Conservation (phyloP, 768 basidiomycete genomes). For the Podaxis carcinomalis region DNA sequence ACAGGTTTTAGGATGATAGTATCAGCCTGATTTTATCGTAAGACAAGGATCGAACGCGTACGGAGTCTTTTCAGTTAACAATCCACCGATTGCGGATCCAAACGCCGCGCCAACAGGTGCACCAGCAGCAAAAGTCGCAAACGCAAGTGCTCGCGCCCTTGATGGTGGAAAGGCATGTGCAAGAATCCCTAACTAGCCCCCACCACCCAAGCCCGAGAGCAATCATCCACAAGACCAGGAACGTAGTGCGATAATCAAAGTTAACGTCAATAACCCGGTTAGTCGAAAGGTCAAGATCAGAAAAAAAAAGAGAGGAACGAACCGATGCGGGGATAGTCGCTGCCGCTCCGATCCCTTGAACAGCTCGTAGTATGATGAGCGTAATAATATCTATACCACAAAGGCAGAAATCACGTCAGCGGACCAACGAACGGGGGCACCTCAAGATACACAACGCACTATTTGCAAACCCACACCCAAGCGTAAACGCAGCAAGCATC, state of each 20-base stretch:
- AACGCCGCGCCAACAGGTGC: constrained; percentile 77
- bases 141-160: constrained; percentile 65
- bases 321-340: constrained; percentile 76
- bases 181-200: constrained; percentile 71
- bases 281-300: not conserved
- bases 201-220: not conserved
- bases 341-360: constrained; percentile 77
- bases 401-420: constrained; percentile 22
- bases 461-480: constrained; percentile 62
- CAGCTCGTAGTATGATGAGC: constrained; percentile 69
- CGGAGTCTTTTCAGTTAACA: constrained; percentile 53
- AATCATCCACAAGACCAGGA: not conserved
- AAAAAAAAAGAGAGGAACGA: constrained; percentile 13
- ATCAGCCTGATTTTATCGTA: too few species aligned
- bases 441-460: constrained; percentile 24
- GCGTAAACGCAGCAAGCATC: constrained; percentile 48
- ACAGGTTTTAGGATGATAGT: constrained; percentile 81
- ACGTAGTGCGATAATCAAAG: not conserved
- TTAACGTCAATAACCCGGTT: not conserved
- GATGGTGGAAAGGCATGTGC: constrained; percentile 73
- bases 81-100: constrained; percentile 71
- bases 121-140: constrained; percentile 81
- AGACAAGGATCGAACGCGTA: constrained; percentile 27
- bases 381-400: constrained; percentile 46
- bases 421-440: not conserved